phyloP scores from a whole-genome alignment of 768 basidiomycete genomes.

The Candolleomyces aberdarensis region DNA sequence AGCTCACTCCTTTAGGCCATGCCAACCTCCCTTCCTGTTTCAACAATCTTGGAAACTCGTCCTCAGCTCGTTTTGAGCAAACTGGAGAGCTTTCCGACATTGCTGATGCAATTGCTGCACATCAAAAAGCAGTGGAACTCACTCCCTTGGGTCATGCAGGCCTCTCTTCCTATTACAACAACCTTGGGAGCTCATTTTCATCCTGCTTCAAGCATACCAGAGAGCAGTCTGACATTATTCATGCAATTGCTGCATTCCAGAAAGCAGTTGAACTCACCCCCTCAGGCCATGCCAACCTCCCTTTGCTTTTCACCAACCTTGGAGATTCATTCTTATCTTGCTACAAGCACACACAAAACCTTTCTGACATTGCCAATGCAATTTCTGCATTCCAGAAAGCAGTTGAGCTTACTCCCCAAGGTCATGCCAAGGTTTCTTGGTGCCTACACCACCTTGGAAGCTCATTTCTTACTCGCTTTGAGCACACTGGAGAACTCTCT shows the following conservation, averaged over 20 bases:
- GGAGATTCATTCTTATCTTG: neutral
- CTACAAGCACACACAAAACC: too few species aligned
- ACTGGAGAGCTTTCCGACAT: constrained; percentile 8
- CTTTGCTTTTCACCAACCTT: neutral
- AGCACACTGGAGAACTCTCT: too few species aligned
- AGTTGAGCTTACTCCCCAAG: neutral
- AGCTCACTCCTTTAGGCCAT: too few species aligned
- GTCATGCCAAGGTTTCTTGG: neutral
- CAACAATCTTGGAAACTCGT: neutral
- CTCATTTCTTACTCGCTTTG: neutral
- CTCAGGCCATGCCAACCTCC: neutral
- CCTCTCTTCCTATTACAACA: neutral
- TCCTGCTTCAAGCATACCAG: constrained; percentile 3
- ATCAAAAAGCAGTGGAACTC: constrained; percentile 10
- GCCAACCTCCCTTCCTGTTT: neutral
- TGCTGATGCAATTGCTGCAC: constrained; percentile 5
- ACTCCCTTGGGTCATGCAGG: constrained; percentile 11
- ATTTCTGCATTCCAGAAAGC: neutral
- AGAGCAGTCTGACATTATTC: neutral
- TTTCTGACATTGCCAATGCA: too few species aligned
- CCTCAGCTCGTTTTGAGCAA: neutral
- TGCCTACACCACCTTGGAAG: neutral
- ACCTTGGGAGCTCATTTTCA: neutral
- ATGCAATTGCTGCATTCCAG: neutral
- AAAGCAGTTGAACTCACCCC: neutral